These are phyloP conservation scores for Lobosporangium transversale DNA, from an alignment of 192 early-diverging fungal genomes.

Conservation along the genomic window DNA sequence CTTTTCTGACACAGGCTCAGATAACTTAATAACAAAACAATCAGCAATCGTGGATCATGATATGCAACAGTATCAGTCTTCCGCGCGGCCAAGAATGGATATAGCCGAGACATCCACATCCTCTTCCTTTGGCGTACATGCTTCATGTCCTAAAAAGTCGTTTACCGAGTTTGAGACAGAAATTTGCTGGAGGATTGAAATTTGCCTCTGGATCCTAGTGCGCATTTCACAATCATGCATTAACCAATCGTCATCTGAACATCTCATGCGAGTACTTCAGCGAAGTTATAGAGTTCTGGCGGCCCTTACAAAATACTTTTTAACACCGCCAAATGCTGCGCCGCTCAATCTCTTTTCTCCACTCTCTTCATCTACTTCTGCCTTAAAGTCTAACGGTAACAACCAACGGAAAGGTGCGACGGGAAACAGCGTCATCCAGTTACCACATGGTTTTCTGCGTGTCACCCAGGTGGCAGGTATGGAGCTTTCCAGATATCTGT, in stretches of 20 bases:
- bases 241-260: slow-evolving; percentile 52
- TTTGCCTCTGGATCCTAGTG: slow-evolving; percentile 50
- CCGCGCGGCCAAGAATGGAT: background rate
- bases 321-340: slow-evolving; percentile 11
- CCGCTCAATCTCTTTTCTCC: slow-evolving; percentile 23
- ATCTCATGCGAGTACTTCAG: slow-evolving; percentile 58
- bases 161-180: slow-evolving; percentile 48
- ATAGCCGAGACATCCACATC: background rate
- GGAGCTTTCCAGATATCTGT: slow-evolving; percentile 61
- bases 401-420: background rate
- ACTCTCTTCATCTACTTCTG: background rate
- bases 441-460: slow-evolving; percentile 56
- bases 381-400: background rate
- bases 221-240: slow-evolving; percentile 57
- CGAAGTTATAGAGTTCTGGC: slow-evolving; percentile 61
- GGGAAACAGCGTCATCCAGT: slow-evolving; percentile 11
- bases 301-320: slow-evolving; percentile 54
- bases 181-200: slow-evolving; percentile 53
- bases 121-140: background rate
- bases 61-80: slow-evolving; percentile 9
- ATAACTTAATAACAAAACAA: slow-evolving; percentile 9
- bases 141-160: slow-evolving; percentile 7
- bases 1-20: slow-evolving; percentile 15
- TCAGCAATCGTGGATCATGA: slow-evolving; percentile 15
- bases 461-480: slow-evolving; percentile 58